phyloP scores from a whole-genome alignment of 2,329 filamentous ascomycete genomes.

The Thelonectria rubi region DNA sequence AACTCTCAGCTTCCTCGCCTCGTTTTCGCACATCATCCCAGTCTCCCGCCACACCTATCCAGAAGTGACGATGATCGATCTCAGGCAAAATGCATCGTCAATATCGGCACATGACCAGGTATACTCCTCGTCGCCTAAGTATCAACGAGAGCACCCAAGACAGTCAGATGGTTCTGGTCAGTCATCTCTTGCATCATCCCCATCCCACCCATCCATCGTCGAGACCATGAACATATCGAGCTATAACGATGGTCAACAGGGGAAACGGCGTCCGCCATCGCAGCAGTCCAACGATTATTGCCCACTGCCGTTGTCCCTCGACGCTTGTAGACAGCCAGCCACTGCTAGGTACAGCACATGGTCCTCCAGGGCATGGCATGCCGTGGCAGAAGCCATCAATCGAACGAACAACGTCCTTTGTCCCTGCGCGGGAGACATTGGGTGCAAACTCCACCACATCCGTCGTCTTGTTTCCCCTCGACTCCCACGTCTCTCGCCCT shows the following conservation, averaged over 20 bases:
- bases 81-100: neutral
- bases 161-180: neutral
- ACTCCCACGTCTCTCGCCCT: constrained; percentile 24
- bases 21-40: neutral
- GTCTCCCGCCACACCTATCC: neutral
- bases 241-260: neutral
- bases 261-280: neutral
- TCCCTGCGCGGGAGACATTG: constrained; percentile 17
- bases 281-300: neutral
- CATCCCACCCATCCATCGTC: neutral
- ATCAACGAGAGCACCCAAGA: neutral
- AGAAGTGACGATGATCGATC: neutral
- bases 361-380: constrained; percentile 9
- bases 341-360: neutral
- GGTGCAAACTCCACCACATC: constrained; percentile 23
- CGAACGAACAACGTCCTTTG: constrained; percentile 19
- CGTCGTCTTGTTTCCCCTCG: constrained; percentile 23
- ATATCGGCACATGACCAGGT: no score
- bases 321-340: neutral
- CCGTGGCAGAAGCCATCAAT: constrained; percentile 9
- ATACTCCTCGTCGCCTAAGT: neutral
- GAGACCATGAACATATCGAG: no score
- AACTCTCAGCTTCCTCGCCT: neutral
- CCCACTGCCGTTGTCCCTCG: neutral
- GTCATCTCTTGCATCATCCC: neutral